phyloP scores from a whole-genome alignment of 2,329 filamentous ascomycete species.

The Coniochaeta prunicola region DNA sequence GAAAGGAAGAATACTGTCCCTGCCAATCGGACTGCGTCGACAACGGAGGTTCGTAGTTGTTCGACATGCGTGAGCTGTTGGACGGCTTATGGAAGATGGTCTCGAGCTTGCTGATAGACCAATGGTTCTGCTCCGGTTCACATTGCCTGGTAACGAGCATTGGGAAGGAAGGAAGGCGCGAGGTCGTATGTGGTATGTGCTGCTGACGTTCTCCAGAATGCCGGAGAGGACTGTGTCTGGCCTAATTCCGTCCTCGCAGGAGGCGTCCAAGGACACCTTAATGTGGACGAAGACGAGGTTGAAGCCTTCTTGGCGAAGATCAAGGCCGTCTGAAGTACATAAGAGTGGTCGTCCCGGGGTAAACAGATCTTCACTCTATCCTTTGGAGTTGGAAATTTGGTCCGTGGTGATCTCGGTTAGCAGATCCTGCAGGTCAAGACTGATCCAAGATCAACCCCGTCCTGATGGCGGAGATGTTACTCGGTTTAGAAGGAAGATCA shows the following conservation, averaged over 20 bases:
- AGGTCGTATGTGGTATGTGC: neutral
- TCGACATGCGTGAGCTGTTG: constrained; percentile 49
- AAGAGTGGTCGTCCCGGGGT: neutral
- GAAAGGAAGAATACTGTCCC: constrained; percentile 45
- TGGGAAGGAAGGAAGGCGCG: constrained; percentile 27
- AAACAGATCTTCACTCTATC: constrained; percentile 5
- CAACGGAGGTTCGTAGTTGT: constrained; percentile 42
- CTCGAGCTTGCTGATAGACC: constrained; percentile 47
- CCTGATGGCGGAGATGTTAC: neutral
- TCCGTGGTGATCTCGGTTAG: constrained; percentile 14
- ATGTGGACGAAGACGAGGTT: constrained; percentile 10
- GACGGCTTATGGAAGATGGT: constrained; percentile 35
- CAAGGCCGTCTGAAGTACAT: neutral
- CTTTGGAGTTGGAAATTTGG: constrained; percentile 9
- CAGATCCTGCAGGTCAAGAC: constrained; percentile 8
- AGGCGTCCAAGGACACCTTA: neutral
- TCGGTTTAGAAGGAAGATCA: neutral
- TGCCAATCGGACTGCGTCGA: constrained; percentile 51
- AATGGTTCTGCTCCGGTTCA: constrained; percentile 47
- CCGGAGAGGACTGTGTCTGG: constrained; percentile 8
- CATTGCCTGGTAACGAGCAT: constrained; percentile 50
- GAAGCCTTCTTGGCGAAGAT: constrained; percentile 1
- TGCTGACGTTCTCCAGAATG: constrained; percentile 6
- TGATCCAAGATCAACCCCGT: neutral
- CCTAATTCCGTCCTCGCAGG: neutral